Evolutionary conservation across 225 moss, liverwort and hornwort species (phyloP), one percentile per base, ranked within the genome.

Genomic region (Takakia lepidozioides): DNA sequence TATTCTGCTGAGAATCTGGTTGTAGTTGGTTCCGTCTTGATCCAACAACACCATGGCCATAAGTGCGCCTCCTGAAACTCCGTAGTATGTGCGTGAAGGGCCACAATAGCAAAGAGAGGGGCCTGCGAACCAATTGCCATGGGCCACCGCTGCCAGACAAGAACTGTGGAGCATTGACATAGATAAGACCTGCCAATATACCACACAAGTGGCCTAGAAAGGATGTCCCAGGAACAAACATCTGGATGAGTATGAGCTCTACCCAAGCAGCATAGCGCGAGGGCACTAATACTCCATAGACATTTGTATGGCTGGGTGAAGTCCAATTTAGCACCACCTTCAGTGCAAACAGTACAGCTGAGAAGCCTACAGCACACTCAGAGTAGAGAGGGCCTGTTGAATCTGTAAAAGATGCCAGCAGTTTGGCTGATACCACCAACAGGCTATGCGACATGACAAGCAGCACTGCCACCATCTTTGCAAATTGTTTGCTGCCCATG

Each of bases 221-320:
- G 25, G 85, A 92, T 23, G 87, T 70, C 19, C 77, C 87, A 10
- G 87, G 85, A n/a, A 92, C 77, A 29, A 87, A 82, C 72, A 92
- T 30, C 61, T 92, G 87, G 36, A 87, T 70, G 46, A 87, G 57
- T 5, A 80, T 7, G 19, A 92, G 70, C 80, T 92, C 92, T 56
- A 82, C 85, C 92, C 87, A 92, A 29, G 92, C 85, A 22, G 87
- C 87, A 26, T 87, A 85, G 37, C 70, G 80, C 11, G 92, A 84
- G 29, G 87, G 87, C 40, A 92, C 64, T 1, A 70, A 69, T 22
- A 87, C 37, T 16, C 87, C 92, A 51, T 84, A 82, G 0, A 87
- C 84, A 20, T 70, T 72, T 20, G 79, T 72, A 46, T 68, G 72
- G 28, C 74, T 74, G 1, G 87, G 79, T 23, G 84, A 77, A 26